Evolutionary conservation across 805 yeast genomes (phyloP), one percentile per base, ranked within the genome.

Genomic region (Priceomyces haplophilus): DNA sequence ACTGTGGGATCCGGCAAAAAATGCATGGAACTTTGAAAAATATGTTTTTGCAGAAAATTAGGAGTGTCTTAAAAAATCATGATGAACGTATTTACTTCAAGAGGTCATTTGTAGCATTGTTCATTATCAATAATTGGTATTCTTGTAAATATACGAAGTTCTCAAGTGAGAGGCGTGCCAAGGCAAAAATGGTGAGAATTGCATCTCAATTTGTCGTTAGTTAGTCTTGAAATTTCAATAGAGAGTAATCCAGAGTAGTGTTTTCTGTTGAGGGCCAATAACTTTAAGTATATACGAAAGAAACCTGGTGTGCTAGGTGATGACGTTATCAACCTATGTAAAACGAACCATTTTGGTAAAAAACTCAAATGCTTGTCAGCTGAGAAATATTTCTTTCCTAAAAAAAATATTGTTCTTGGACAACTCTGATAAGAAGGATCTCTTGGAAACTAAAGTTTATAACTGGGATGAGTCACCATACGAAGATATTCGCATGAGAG

Each of bases 381-480:
- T 10, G 31, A 53, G 68, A 41, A 53, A 62, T 42, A 53, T 67
- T 25, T 67, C 73, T 20, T 66, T 69, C 40, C 58, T 69, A 52
- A 65, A 64, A 60, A 65, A 61, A 38, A 48, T 69, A 34, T 62
- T 69, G 46, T 63, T 60, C 21, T 59, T 69, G 50, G 70, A 68
- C 41, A 55, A 54, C 36, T 56, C 59, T 20, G 60, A 58, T 19
- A 46, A 43, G 10, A 46, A 51, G 32, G 65, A 64, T 21, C 49
- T 50, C n/a, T 36, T 45, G 2, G 70, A 64, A 37, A 55, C 61
- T 15, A 52, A 59, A 11, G 55, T 69, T 44, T 62, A 87, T 58
- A 80, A 81, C 21, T 90, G 97, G 97, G 97, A 91, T 57, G 82
- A 85, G 46, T 87, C 96, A 1, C 97, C 98, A 1, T 78, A 83